These are phyloP conservation scores for Pontederia crassipes DNA, from an alignment of 176 grass and related monocot species.

Conservation along the genomic window DNA sequence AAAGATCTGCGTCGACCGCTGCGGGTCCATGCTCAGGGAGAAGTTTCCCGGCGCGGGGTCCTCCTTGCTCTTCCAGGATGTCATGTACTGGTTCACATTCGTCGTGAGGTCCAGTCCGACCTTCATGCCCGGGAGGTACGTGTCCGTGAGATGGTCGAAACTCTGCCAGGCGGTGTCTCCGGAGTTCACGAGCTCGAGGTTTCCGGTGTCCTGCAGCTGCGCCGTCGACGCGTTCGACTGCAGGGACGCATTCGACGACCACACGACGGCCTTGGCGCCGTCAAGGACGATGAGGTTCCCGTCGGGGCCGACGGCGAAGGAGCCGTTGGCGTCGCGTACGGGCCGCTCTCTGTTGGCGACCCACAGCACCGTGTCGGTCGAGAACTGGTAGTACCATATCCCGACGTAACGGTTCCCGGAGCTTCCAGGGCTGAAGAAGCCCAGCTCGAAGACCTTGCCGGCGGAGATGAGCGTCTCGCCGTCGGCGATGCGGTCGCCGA, in stretches of 20 bases:
- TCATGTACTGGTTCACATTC: conserved; percentile 24
- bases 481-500: conserved; percentile 24
- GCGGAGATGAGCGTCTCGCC: conserved; percentile 29
- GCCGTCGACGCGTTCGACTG: conserved; percentile 19
- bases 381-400: conserved; percentile 29
- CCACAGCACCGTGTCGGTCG: conserved; percentile 35
- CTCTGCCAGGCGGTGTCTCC: conserved; percentile 31
- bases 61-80: conserved; percentile 37
- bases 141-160: conserved; percentile 48
- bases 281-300: conserved; percentile 42
- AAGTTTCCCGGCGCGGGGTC: conserved; percentile 43
- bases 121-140: conserved; percentile 52
- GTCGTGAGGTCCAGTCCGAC: conserved; percentile 24
- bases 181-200: conserved; percentile 26
- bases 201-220: conserved; percentile 19
- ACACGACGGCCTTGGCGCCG: conserved; percentile 4
- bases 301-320: conserved; percentile 22
- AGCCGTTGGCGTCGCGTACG: conserved; percentile 8
- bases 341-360: conserved; percentile 56
- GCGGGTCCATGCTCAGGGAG: conserved; percentile 46
- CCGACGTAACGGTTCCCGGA: conserved; percentile 34
- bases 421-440: conserved; percentile 45
- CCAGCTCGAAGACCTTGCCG: conserved; percentile 25
- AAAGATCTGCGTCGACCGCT: conserved; percentile 54
- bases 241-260: conserved; percentile 22